Evolutionary conservation across 192 early-diverging fungal species (phyloP).

Genomic region (Rhizoclosmatium sp.): DNA sequence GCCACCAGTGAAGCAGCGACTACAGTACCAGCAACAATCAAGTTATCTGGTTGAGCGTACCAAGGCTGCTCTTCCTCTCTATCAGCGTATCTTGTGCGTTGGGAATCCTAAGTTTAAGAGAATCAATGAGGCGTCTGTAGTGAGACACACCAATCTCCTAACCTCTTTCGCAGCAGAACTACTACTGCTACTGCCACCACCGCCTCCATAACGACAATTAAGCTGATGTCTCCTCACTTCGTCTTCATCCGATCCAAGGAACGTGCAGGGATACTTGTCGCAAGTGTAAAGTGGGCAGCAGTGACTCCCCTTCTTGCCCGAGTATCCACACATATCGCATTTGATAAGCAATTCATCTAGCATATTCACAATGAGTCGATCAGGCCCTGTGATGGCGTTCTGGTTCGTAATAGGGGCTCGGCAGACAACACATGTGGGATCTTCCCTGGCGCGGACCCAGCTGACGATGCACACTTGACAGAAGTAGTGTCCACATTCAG

Average conservation of each 20-base stretch:
- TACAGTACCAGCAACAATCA: neutral
- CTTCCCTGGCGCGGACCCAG: neutral
- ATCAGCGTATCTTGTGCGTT: neutral
- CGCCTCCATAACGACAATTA: neutral
- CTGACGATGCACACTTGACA: neutral
- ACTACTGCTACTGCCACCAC: neutral
- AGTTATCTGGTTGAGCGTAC: neutral
- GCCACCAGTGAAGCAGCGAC: neutral
- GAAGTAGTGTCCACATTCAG: conserved; percentile 32
- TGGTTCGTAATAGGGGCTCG: conserved; percentile 9
- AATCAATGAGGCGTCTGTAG: too few species aligned
- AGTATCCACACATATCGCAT: conserved; percentile 13
- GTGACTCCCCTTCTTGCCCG: conserved; percentile 5
- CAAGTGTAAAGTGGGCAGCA: conserved; percentile 9
- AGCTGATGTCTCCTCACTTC: conserved; percentile 3
- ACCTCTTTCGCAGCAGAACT: neutral
- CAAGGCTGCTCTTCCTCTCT: neutral
- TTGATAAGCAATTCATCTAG: conserved; percentile 13
- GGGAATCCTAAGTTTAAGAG: too few species aligned
- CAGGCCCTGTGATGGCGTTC: conserved; percentile 5
- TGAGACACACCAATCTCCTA: neutral
- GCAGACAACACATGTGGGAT: neutral
- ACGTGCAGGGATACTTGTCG: neutral
- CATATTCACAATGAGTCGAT: conserved; percentile 7
- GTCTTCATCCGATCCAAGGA: conserved; percentile 18